These are phyloP conservation scores for Tuber magnatum DNA, from an alignment of 495 filamentous ascomycete genomes.

Conservation along the genomic window DNA sequence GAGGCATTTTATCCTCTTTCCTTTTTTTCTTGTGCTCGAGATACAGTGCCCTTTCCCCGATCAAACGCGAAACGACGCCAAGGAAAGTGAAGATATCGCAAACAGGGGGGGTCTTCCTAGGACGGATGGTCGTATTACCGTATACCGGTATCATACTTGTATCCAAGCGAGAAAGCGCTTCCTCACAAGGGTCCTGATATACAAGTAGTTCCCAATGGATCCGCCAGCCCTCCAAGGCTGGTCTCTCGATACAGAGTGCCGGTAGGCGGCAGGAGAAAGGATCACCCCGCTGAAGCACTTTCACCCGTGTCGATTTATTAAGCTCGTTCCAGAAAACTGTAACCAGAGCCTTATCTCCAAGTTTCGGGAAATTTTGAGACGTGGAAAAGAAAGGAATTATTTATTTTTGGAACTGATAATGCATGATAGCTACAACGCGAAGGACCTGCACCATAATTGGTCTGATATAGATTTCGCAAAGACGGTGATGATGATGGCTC, in stretches of 20 bases:
- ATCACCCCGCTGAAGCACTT: background rate
- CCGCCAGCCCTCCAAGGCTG: background rate
- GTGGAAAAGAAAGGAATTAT: background rate
- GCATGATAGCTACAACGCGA: background rate
- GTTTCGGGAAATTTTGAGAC: background rate
- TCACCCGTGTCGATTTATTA: background rate
- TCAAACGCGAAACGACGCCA: background rate
- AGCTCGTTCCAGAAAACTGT: background rate
- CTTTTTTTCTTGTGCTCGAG: too few species aligned
- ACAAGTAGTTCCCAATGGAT: background rate
- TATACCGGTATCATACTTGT: background rate
- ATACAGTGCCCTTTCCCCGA: background rate
- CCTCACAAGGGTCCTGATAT: background rate
- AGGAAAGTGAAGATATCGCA: background rate
- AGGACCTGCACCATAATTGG: background rate
- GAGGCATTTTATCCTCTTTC: background rate
- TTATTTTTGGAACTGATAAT: background rate
- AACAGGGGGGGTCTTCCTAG: background rate
- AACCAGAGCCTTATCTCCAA: slow-evolving; percentile 2
- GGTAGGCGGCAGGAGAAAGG: background rate
- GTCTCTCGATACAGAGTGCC: background rate
- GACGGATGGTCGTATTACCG: too few species aligned
- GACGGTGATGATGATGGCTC: background rate
- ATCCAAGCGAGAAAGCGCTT: background rate
- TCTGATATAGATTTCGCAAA: background rate